A percentile compares a stretch with the other conserved stretches of the same genome.
These are phyloP conservation scores for Lecanicillium sp. DNA, from an alignment of 2,329 filamentous ascomycete genomes.

Conservation along the genomic window DNA sequence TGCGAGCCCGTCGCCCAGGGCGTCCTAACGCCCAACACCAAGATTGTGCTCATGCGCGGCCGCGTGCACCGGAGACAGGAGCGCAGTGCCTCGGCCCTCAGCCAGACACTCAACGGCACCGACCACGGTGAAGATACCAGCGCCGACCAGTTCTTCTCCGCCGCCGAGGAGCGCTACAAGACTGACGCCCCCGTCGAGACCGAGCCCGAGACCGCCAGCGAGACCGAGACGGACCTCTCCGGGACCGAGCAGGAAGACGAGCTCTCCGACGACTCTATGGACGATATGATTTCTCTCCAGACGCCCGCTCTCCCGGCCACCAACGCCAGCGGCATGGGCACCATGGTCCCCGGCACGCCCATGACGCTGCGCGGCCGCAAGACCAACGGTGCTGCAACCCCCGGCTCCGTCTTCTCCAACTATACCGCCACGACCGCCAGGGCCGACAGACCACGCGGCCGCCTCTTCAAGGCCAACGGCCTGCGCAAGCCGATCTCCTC, in stretches of 20 bases:
- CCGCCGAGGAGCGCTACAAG: slow-evolving; percentile 68
- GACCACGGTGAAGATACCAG: slow-evolving; percentile 72
- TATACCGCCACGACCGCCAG: slow-evolving; percentile 80
- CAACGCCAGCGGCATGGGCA: slow-evolving; percentile 70
- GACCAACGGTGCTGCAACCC: slow-evolving; percentile 69
- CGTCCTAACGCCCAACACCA: slow-evolving; percentile 66
- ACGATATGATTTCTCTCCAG: slow-evolving; percentile 87
- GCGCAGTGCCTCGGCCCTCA: slow-evolving; percentile 39
- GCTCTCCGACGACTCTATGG: slow-evolving; percentile 82
- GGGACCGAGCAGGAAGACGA: slow-evolving; percentile 61
- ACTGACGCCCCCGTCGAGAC: slow-evolving; percentile 49
- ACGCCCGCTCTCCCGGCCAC: slow-evolving; percentile 72
- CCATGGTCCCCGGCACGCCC: slow-evolving; percentile 73
- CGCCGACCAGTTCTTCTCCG: slow-evolving; percentile 89
- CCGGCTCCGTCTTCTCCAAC: slow-evolving; percentile 81
- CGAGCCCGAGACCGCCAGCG: slow-evolving; percentile 50
- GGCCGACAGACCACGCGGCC: slow-evolving; percentile 62
- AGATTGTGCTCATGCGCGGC: slow-evolving; percentile 70
- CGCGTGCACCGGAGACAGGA: slow-evolving; percentile 47
- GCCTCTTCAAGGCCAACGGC: slow-evolving; percentile 77
- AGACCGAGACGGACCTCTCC: slow-evolving; percentile 56
- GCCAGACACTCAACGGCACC: slow-evolving; percentile 47
- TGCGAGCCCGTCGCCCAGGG: slow-evolving; percentile 94
- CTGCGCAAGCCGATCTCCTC: slow-evolving; percentile 64
- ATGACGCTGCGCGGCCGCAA: slow-evolving; percentile 51